Conservation (phyloP, 495 filamentous ascomycete genomes). For the Podospora comata region DNA sequence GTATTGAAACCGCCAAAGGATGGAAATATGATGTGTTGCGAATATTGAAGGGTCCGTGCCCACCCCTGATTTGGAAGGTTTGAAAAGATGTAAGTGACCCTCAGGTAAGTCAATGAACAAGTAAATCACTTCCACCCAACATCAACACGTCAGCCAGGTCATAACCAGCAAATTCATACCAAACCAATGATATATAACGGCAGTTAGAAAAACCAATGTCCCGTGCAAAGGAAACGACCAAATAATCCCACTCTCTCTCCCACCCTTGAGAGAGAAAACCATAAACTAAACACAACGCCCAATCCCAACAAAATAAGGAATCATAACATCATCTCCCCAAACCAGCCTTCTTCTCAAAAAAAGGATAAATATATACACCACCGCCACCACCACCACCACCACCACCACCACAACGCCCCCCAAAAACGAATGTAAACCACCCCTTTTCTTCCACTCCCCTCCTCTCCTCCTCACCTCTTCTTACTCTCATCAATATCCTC, state of each 20-base stretch:
- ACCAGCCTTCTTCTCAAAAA: slow-evolving; percentile 10
- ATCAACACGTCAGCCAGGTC: background rate
- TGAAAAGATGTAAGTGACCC: too few relatives aligned
- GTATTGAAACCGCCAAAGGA: too few relatives aligned
- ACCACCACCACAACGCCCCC: background rate
- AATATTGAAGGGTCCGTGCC: too few relatives aligned
- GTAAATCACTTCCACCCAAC: background rate
- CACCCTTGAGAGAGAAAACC: background rate
- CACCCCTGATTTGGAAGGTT: too few relatives aligned
- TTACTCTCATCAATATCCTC: slow-evolving; percentile 46
- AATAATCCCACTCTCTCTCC: background rate
- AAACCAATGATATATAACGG: background rate
- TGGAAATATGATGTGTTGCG: too few relatives aligned
- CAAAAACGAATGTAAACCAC: background rate
- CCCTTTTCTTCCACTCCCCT: background rate
- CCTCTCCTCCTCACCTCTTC: background rate
- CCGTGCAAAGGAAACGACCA: background rate
- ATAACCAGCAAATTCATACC: background rate
- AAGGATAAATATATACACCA: background rate
- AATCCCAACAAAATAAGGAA: slow-evolving; percentile 4
- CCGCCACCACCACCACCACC: background rate
- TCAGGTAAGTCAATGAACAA: background rate
- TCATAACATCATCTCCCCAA: slow-evolving; percentile 11
- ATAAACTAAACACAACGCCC: slow-evolving; percentile 4
- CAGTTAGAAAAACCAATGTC: background rate